phyloP scores from a whole-genome alignment of 23 red algal species.

The Cyanidium caldarium region DNA sequence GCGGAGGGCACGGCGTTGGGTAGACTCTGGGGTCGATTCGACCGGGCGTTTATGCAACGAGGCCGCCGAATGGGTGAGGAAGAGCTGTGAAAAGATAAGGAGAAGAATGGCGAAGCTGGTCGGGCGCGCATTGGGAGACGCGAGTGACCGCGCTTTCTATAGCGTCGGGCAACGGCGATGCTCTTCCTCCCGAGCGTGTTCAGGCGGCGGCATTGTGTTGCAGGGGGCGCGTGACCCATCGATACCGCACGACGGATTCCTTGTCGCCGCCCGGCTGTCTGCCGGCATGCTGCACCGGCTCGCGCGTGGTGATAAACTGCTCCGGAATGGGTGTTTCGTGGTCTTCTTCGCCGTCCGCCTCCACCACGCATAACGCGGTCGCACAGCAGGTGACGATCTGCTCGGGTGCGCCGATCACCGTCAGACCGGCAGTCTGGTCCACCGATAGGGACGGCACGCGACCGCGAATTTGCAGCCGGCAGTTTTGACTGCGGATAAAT shows the following conservation, averaged over 20 bases:
- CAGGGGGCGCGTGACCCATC: slow-evolving; percentile 1
- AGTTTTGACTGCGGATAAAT: not conserved
- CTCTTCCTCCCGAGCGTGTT: too few species aligned
- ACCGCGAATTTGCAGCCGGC: not conserved
- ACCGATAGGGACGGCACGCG: not conserved
- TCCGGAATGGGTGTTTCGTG: not conserved
- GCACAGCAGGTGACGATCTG: slow-evolving; percentile 1
- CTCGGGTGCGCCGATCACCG: not conserved
- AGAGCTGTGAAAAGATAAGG: too few species aligned
- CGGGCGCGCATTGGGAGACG: too few species aligned
- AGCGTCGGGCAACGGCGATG: too few species aligned
- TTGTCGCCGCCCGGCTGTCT: not conserved
- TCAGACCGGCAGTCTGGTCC: not conserved
- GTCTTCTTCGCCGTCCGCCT: not conserved
- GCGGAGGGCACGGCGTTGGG: not conserved
- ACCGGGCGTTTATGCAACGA: not conserved
- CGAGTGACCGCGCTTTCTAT: too few species aligned
- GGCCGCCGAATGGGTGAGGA: slow-evolving; percentile 6
- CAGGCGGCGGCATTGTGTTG: too few species aligned
- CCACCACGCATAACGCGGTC: not conserved
- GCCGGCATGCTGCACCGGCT: not conserved
- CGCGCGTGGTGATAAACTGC: slow-evolving; percentile 6
- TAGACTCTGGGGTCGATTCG: not conserved
- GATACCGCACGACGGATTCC: not conserved
- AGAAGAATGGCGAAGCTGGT: too few species aligned